phyloP scores from a whole-genome alignment of 345 rosid genomes.

The Lepidium sativum region DNA sequence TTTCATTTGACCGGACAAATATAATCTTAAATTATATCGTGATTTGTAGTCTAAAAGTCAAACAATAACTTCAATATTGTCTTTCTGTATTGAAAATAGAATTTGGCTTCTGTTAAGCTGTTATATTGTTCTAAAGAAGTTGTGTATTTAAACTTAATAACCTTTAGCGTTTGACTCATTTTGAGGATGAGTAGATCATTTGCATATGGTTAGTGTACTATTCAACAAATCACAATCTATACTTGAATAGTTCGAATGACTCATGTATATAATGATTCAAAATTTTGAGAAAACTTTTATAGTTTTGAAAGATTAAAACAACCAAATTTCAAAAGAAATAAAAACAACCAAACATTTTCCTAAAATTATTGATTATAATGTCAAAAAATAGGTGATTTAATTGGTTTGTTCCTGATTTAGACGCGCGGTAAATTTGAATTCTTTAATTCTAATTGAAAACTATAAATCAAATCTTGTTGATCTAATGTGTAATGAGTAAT shows the following conservation, averaged over 20 bases:
- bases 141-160: background rate
- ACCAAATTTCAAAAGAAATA: no score
- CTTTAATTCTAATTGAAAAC: no score
- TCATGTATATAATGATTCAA: background rate
- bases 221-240: background rate
- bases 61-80: background rate
- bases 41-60: background rate
- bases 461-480: no score
- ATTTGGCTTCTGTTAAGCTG: background rate
- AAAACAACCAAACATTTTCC: no score
- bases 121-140: background rate
- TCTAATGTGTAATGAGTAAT: no score
- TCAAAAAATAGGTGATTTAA: no score
- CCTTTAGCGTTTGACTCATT: background rate
- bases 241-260: background rate
- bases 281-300: background rate
- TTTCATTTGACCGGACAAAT: conserved; percentile 2
- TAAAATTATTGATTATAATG: no score
- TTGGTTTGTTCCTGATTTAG: no score
- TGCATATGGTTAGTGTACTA: background rate
- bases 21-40: background rate
- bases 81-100: background rate
- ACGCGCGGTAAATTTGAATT: no score
- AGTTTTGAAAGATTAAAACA: no score
- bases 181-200: background rate